Evolutionary conservation across 768 basidiomycete species (phyloP).

Genomic region (Tephrocybe rancida): DNA sequence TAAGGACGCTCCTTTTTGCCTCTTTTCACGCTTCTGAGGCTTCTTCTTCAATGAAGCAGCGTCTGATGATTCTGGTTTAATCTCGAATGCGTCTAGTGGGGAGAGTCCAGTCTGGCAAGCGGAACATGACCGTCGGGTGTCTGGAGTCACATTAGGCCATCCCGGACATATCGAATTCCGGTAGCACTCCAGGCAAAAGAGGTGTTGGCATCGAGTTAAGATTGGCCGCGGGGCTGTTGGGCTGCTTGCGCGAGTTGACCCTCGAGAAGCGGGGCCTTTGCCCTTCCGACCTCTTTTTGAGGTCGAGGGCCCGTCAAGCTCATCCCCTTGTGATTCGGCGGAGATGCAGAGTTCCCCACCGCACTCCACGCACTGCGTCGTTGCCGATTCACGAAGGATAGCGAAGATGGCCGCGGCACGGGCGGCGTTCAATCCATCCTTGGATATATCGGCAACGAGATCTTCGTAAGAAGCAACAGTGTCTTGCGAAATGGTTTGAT

Average conservation of each 20-base stretch:
- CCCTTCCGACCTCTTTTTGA: conserved; percentile 49
- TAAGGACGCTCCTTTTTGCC: conserved; percentile 50
- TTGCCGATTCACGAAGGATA: conserved; percentile 84
- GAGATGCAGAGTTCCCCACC: conserved; percentile 68
- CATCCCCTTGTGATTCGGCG: conserved; percentile 53
- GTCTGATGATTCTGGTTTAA: conserved; percentile 64
- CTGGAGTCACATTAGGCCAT: conserved; percentile 73
- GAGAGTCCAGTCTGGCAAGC: conserved; percentile 73
- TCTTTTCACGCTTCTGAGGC: conserved; percentile 64
- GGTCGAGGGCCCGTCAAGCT: conserved; percentile 50
- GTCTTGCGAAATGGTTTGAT: conserved; percentile 49
- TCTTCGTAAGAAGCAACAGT: conserved; percentile 72
- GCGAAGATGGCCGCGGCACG: conserved; percentile 84
- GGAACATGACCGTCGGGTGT: conserved; percentile 67
- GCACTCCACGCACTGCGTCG: conserved; percentile 90
- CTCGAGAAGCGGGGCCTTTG: conserved; percentile 61
- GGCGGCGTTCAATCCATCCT: conserved; percentile 74
- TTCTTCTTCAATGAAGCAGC: conserved; percentile 57
- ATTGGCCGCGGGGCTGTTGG: conserved; percentile 66
- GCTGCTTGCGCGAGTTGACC: conserved; percentile 73
- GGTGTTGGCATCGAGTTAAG: conserved; percentile 91
- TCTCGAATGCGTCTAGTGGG: conserved; percentile 79
- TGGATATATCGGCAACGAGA: conserved; percentile 70
- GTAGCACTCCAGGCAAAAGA: conserved; percentile 91
- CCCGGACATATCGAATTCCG: conserved; percentile 73